A percentile compares a stretch with the other conserved stretches of the same genome.
These are phyloP conservation scores for Rosa rugosa DNA, from an alignment of 306 rosid species.

Conservation along the genomic window DNA sequence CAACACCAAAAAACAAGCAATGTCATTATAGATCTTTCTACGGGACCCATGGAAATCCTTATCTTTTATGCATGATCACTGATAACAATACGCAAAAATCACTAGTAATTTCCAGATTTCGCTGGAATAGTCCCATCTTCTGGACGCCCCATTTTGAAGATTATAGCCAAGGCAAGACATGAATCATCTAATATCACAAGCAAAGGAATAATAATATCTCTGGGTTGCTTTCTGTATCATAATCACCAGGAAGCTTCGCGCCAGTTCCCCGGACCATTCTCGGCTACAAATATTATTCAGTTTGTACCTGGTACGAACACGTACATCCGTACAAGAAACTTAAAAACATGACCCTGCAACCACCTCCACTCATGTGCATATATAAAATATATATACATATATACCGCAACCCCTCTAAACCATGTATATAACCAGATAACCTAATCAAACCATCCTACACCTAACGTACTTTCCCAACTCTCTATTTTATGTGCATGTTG, in stretches of 20 bases:
- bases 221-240: neutral
- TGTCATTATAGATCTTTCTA: too few species aligned
- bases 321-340: neutral
- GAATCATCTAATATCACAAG: neutral
- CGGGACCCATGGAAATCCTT: neutral
- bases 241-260: constrained; percentile 13
- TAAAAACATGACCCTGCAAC: neutral
- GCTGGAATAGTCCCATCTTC: neutral
- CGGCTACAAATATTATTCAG: too few species aligned
- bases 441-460: neutral
- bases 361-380: neutral
- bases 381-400: neutral
- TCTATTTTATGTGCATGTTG: neutral
- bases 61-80: neutral
- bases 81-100: neutral
- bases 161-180: neutral
- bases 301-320: neutral
- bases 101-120: neutral
- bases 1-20: neutral
- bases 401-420: neutral
- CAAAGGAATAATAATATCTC: neutral
- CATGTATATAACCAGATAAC: neutral
- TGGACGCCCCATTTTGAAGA: neutral
- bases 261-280: neutral
- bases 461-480: neutral